Evolutionary conservation across 495 filamentous ascomycete genomes (phyloP).

Genomic region (Penicillium pancosmium): DNA sequence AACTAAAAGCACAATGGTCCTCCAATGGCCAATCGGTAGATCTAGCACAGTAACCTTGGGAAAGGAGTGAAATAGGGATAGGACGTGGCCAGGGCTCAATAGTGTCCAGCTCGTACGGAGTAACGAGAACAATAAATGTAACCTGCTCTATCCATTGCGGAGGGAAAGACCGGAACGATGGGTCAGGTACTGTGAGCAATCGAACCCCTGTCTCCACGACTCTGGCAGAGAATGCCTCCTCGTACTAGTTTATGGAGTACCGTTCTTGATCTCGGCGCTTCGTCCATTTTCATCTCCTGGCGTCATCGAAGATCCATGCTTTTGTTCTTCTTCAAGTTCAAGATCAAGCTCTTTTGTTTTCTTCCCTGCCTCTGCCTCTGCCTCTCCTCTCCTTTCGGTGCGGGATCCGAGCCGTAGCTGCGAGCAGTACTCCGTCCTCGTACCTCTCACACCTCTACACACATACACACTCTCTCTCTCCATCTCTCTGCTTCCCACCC

Average conservation of each 20-base stretch:
- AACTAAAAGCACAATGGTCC: too few species aligned
- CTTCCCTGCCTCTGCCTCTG: neutral
- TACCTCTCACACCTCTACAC: neutral
- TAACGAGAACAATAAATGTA: neutral
- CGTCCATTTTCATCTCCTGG: slow-evolving; percentile 10
- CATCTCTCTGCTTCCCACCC: neutral
- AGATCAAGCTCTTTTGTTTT: neutral
- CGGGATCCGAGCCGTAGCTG: neutral
- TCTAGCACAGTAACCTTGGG: too few species aligned
- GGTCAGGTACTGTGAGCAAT: slow-evolving; percentile 8
- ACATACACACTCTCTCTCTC: too few species aligned
- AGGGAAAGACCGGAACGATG: slow-evolving; percentile 12
- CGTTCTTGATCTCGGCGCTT: neutral
- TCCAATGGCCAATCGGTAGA: too few species aligned
- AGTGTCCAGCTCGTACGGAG: neutral
- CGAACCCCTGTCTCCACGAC: slow-evolving; percentile 11
- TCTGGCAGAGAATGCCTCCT: neutral
- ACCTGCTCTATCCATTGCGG: neutral
- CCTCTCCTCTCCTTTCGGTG: neutral
- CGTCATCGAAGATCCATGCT: slow-evolving; percentile 15
- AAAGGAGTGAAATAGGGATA: too few species aligned
- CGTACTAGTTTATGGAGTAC: neutral
- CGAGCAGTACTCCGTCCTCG: neutral
- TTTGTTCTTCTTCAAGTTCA: neutral
- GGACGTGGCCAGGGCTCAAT: neutral